Evolutionary conservation across 2,329 filamentous ascomycete genomes (phyloP).

Genomic region (Rhynchosporium graminicola): DNA sequence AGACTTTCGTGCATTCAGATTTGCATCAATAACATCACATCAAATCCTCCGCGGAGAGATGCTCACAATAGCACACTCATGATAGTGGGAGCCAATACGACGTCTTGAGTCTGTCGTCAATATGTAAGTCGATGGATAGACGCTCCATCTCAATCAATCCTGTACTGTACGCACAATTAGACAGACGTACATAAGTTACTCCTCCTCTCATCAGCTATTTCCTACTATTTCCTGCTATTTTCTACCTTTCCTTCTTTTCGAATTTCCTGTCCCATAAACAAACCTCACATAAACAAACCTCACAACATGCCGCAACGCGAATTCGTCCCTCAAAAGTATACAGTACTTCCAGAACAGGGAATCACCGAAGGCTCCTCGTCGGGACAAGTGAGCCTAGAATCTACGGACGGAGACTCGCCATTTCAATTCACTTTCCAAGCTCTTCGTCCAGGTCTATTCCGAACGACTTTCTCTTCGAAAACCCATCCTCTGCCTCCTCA

Average conservation of each 20-base stretch:
- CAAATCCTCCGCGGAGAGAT: not conserved
- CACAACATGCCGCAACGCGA: slow-evolving; percentile 33
- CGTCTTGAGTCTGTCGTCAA: not conserved
- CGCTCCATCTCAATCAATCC: no score
- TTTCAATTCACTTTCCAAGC: slow-evolving; percentile 65
- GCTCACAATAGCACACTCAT: not conserved
- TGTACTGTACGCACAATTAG: not conserved
- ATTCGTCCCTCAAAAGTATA: slow-evolving; percentile 29
- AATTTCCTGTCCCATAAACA: not conserved
- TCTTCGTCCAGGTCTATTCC: slow-evolving; percentile 62
- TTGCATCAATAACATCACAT: not conserved
- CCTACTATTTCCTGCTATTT: no score
- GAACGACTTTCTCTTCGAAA: slow-evolving; percentile 65
- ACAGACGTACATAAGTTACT: slow-evolving; percentile 10
- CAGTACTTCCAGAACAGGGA: slow-evolving; percentile 25
- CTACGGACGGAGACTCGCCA: slow-evolving; percentile 35
- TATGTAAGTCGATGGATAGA: not conserved
- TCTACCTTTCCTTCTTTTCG: not conserved
- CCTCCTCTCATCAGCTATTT: not conserved
- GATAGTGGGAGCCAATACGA: not conserved
- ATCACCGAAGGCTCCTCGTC: slow-evolving; percentile 1
- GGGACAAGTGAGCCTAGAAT: slow-evolving; percentile 29
- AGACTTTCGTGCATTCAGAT: not conserved
- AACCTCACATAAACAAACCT: not conserved
- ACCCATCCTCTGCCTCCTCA: slow-evolving; percentile 65